A percentile compares a stretch with the other conserved stretches of the same genome.
Conservation (phyloP, 129 eudicot species). For the Chrysanthemum lavandulifolium region DNA sequence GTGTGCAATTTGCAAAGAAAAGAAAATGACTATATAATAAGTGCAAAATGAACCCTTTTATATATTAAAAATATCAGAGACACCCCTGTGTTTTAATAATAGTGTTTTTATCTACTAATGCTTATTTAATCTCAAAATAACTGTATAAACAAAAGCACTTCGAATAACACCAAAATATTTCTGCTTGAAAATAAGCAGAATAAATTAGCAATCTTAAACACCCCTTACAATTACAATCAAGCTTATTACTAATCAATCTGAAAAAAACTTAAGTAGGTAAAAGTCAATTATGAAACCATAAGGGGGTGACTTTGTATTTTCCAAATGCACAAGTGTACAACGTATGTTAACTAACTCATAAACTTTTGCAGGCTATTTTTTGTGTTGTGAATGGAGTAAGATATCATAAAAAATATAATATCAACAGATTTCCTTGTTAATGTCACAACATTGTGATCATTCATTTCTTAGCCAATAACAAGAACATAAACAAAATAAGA, state of each 20-base stretch:
- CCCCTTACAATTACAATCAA: background rate
- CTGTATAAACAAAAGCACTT: too few relatives aligned
- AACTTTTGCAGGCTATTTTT: conserved; percentile 12
- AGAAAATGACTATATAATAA: background rate
- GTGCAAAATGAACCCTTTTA: conserved; percentile 15
- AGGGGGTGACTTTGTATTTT: conserved; percentile 22
- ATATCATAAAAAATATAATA: too few relatives aligned
- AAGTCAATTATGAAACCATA: conserved; percentile 5
- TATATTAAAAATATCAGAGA: background rate
- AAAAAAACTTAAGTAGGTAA: background rate
- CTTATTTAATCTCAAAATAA: too few relatives aligned
- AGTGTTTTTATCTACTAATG: too few relatives aligned
- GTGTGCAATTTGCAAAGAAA: background rate
- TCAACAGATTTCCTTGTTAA: conserved; percentile 32
- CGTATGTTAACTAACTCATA: background rate
- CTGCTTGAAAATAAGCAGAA: too few relatives aligned
- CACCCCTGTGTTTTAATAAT: background rate
- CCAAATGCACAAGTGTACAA: background rate
- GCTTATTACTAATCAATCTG: background rate
- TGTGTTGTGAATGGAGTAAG: conserved; percentile 17
- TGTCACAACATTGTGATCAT: conserved; percentile 37
- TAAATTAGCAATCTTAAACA: background rate
- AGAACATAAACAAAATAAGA: background rate
- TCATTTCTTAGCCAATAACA: conserved; percentile 23
- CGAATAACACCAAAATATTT: too few relatives aligned